Evolutionary conservation across 2,329 filamentous ascomycete species (phyloP), one percentile per base, ranked within the genome.

Genomic region (Pseudocercospora crystallina): DNA sequence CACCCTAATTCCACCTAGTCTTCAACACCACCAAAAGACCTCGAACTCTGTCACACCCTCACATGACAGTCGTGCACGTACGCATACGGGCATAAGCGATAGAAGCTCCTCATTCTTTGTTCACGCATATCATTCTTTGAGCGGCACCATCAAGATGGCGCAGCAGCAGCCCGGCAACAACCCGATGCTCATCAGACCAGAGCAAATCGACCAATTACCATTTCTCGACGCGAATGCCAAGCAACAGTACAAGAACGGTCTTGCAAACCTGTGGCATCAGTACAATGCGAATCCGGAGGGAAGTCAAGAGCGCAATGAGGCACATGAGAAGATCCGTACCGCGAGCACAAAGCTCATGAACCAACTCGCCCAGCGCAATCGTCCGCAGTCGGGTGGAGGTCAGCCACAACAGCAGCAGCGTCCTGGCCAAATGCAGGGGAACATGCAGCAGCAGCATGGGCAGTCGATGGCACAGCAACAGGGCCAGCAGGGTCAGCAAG

Each of bases 151-250:
- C 29, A 44, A 14, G 33, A 53, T 53, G 51, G 51, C 51, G 41
- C 51, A 53, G 38, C 34, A 41, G 32, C 41, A 37, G 45, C 40
- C 33, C 30, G 20, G 40, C 12, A 38, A 29, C 17, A 32, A 42
- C 5, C 42, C 39, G 32, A 30, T 47, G 30, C 47, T 69, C 50
- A 79, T 81, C 58, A 73, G 73, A 38, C 76, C 78, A 29, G 74
- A 78, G 49, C 76, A 80, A 53, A 77, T 82, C 44, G 73, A 76
- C 53, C 73, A 73, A 50, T 70, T 82, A 5, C 77, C 77, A 5
- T 72, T 76, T 64, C 70, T 84, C 29, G 76, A 69, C 53, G 77
- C 80, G 8, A 69, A 76, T 42, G 75, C 80, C 59, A 84, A 83
- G 68, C 67, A 73, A 38, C 76, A 80, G 57, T 82, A 82, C 61